A percentile compares a stretch with the other conserved stretches of the same genome.
Conservation (phyloP, 192 early-diverging fungal genomes). For the Backusella psychrophila region DNA sequence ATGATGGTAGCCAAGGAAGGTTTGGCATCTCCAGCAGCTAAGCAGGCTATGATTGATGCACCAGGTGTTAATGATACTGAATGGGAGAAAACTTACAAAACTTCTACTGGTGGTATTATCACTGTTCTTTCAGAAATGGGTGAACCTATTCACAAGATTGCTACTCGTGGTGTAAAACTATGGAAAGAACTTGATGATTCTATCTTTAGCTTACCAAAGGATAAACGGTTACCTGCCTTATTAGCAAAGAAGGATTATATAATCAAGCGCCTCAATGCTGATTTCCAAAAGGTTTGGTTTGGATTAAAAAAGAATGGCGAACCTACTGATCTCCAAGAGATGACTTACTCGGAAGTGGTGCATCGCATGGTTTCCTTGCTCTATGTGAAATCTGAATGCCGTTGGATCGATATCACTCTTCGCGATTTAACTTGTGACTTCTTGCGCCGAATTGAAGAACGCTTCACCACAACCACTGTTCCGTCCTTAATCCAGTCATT, state of each 20-base stretch:
- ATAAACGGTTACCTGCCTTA: conserved; percentile 72
- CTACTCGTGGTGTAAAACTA: conserved; percentile 80
- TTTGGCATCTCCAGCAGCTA: conserved; percentile 71
- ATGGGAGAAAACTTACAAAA: conserved; percentile 85
- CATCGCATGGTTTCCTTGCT: conserved; percentile 79
- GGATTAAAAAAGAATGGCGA: conserved; percentile 75
- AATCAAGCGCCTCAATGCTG: conserved; percentile 77
- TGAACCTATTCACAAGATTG: conserved; percentile 91
- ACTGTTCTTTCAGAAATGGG: conserved; percentile 89
- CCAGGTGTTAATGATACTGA: conserved; percentile 76
- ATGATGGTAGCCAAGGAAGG: conserved; percentile 94
- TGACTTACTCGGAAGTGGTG: conserved; percentile 91
- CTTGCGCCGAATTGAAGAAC: conserved; percentile 83
- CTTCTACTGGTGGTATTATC: conserved; percentile 74
- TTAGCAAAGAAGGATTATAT: conserved; percentile 85
- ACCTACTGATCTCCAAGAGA: conserved; percentile 79
- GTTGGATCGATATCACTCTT: conserved; percentile 80
- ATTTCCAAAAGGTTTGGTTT: conserved; percentile 97
- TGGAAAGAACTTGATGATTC: conserved; percentile 80
- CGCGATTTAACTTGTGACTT: conserved; percentile 75
- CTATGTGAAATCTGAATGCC: conserved; percentile 65
- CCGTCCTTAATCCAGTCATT: conserved; percentile 64
- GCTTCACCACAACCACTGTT: conserved; percentile 62
- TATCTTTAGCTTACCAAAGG: conserved; percentile 80
- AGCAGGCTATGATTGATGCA: conserved; percentile 83